Conservation (phyloP, 495 filamentous ascomycete species). For the Extremus antarcticus region DNA sequence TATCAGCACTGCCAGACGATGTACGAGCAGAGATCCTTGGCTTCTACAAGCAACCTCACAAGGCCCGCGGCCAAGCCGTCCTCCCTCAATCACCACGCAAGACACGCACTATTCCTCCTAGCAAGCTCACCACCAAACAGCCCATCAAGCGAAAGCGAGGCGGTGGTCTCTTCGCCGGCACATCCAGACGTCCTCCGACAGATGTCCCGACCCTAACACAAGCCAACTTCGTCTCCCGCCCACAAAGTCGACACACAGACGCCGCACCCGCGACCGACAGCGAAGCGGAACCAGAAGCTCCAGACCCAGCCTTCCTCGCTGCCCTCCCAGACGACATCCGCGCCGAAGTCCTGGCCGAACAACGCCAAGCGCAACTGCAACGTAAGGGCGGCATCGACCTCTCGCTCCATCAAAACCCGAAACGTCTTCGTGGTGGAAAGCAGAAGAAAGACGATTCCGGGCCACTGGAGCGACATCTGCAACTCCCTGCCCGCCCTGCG, state of each 20-base stretch:
- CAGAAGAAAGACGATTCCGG: constrained; percentile 10
- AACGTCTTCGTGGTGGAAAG: constrained; percentile 8
- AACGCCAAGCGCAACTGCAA: constrained; percentile 45
- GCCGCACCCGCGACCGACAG: constrained; percentile 12
- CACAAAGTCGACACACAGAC: neutral
- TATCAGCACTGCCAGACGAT: constrained; percentile 70
- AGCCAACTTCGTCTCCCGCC: constrained; percentile 48
- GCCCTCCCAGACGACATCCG: constrained; percentile 75
- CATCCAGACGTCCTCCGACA: constrained; percentile 32
- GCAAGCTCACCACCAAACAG: constrained; percentile 33
- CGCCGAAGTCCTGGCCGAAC: constrained; percentile 62
- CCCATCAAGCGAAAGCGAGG: constrained; percentile 49
- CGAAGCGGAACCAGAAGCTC: constrained; percentile 28
- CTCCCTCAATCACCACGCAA: constrained; percentile 51
- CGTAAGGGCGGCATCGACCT: constrained; percentile 33
- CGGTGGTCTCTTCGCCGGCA: constrained; percentile 38
- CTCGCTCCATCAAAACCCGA: constrained; percentile 8
- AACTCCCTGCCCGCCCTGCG: constrained; percentile 41
- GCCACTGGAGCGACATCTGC: constrained; percentile 29
- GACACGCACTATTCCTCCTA: constrained; percentile 34
- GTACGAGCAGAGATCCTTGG: constrained; percentile 69
- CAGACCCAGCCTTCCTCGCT: constrained; percentile 64
- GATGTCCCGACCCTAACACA: constrained; percentile 47
- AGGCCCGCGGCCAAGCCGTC: constrained; percentile 29
- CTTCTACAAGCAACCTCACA: constrained; percentile 43